Evolutionary conservation across 306 rosid species (phyloP).

Genomic region (Cucurbita maxima): DNA sequence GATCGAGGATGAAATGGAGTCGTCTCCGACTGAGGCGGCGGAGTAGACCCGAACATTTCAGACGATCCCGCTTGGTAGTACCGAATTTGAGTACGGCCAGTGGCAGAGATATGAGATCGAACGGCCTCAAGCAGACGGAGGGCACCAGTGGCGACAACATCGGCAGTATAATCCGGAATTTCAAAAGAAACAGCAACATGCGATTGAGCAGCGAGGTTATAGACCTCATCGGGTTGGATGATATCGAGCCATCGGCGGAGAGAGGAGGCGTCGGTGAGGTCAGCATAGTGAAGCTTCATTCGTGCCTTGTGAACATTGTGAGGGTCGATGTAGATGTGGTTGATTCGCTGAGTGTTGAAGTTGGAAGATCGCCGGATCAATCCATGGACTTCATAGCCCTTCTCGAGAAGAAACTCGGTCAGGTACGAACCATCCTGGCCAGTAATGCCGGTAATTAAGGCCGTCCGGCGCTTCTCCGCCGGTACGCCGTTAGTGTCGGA

Average conservation of each 20-base stretch:
- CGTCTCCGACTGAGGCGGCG: conserved; percentile 78
- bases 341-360: conserved; percentile 92
- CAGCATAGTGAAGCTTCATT: conserved; percentile 99
- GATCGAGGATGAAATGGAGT: conserved; percentile 94
- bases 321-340: conserved; percentile 96
- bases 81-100: conserved; percentile 49
- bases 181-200: conserved; percentile 97
- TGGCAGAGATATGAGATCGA: conserved; percentile 66
- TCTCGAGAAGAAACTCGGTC: conserved; percentile 72
- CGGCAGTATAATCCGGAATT: conserved; percentile 97
- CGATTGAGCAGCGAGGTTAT: conserved; percentile 96
- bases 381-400: conserved; percentile 88
- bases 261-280: conserved; percentile 91
- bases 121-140: conserved; percentile 89
- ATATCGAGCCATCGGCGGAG: conserved; percentile 97
- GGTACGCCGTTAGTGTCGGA: conserved; percentile 25
- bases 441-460: conserved; percentile 86
- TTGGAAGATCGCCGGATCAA: conserved; percentile 90
- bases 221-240: conserved; percentile 81
- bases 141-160: conserved; percentile 92
- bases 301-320: conserved; percentile 93
- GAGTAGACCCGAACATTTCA: conserved; percentile 87
- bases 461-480: conserved; percentile 28
- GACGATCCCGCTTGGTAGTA: conserved; percentile 98
- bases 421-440: conserved; percentile 98